Evolutionary conservation across 2,329 filamentous ascomycete genomes (phyloP).

Genomic region (Alternaria brassicicola): DNA sequence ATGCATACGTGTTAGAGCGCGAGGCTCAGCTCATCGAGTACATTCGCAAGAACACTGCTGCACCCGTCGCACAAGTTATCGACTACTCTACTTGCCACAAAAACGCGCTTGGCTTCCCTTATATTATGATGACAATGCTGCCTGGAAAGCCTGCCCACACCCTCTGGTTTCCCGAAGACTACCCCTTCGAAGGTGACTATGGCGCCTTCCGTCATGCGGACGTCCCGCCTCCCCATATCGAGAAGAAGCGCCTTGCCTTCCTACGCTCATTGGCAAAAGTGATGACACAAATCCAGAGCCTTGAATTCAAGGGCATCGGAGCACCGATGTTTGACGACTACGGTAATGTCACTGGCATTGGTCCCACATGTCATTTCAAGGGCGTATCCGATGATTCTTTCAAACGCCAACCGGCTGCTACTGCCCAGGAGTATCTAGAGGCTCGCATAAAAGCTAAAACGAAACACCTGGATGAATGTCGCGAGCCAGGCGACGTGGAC

Average conservation of each 20-base stretch:
- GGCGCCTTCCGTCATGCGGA: slow-evolving; percentile 12
- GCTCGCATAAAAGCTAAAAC: not conserved
- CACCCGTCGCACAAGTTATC: slow-evolving; percentile 22
- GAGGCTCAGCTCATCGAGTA: slow-evolving; percentile 12
- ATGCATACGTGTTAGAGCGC: slow-evolving; percentile 11
- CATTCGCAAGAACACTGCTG: slow-evolving; percentile 10
- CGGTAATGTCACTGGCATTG: not conserved
- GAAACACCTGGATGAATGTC: not conserved
- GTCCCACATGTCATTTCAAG: not conserved
- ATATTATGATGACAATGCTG: slow-evolving; percentile 21
- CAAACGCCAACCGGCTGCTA: not conserved
- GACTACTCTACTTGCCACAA: slow-evolving; percentile 14
- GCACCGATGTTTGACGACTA: not conserved
- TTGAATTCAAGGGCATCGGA: not conserved
- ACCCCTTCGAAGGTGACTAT: slow-evolving; percentile 9
- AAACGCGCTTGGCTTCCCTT: slow-evolving; percentile 25
- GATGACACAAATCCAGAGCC: not conserved
- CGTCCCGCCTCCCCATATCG: not conserved
- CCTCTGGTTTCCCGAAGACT: slow-evolving; percentile 5
- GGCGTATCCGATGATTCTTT: not conserved
- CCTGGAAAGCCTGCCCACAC: slow-evolving; percentile 13
- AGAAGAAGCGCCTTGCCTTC: slow-evolving; percentile 1
- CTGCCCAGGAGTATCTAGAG: not conserved
- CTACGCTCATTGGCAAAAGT: not conserved
- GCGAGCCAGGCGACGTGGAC: not conserved